Base-by-base conservation (phyloP, 306 rosid species). In the Lathyrus sativus region DNA sequence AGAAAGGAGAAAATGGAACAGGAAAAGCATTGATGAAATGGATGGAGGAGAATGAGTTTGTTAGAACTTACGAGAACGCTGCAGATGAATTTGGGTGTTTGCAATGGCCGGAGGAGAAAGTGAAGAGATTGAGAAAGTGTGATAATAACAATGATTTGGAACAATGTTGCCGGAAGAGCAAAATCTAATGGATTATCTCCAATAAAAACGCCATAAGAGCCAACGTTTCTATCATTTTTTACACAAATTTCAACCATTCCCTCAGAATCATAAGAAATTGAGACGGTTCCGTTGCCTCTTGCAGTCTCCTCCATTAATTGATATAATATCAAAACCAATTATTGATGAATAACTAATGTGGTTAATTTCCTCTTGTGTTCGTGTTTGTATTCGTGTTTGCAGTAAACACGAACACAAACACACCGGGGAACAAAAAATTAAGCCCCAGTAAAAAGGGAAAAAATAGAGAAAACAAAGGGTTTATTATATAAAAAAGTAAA, bases 21-120 rank as follows among this genome's bases (percentile, higher is more conserved):
- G 39, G 39, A 35, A 35, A 35, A 35, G 39, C 39, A 35, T 35
- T 39, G 37, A 62, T 62, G 54, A 43, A 41, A 62, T 19, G 35
- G 18, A 41, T 11, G 26, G 31, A 11, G 53, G 54, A 42, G 42
- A 41, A 42, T 57, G 14, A 43, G 8, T 58, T 18, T 9, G 14
- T 33, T 22, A 38, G 67, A 54, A 33, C 65, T 54, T 74, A 83
- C 90, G 65, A 85, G 28, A 13, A 77, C 38, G 51, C 39, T 63
- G 84, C 88, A 82, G 55, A 77, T 57, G 74, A 80, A 76, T 82
- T 62, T 83, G 74, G 96, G 82, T 62, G 88, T 84, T 63, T 29
- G 64, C 4, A 89, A 8, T 35, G 96, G 93, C 77, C 41, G 64
- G 44, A 85, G 86, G 61, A 89, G 3, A 45, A 39, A 67, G 79